These are phyloP conservation scores for Globisporangium radiosum DNA, from an alignment of 352 stramenopile species.

Conservation along the genomic window DNA sequence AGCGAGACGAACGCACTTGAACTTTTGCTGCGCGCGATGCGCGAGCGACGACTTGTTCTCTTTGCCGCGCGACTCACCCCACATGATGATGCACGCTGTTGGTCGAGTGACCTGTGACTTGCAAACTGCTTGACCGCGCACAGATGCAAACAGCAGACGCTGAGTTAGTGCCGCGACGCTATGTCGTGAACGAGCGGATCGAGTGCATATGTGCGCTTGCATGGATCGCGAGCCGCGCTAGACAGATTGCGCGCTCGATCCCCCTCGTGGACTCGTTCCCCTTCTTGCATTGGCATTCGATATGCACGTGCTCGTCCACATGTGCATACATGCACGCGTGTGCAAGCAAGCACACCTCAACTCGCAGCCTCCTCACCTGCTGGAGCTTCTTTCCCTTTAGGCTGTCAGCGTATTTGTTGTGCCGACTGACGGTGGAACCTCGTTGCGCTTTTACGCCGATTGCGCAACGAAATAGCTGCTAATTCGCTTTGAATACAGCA, in stretches of 20 bases:
- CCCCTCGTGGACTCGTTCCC: not conserved
- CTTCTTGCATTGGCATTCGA: not conserved
- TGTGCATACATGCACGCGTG: not conserved
- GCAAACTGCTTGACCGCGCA: not conserved
- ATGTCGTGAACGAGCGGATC: too few relatives aligned
- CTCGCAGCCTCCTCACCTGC: not conserved
- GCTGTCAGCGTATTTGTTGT: not conserved
- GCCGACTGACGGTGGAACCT: not conserved
- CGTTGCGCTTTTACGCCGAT: not conserved
- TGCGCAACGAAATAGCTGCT: not conserved
- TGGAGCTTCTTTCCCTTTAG: not conserved
- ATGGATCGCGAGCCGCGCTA: too few relatives aligned
- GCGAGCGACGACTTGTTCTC: constrained; percentile 85
- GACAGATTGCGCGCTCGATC: not conserved
- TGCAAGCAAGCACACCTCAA: too few relatives aligned
- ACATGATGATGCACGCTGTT: constrained; percentile 28
- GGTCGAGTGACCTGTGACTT: too few relatives aligned
- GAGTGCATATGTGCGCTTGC: too few relatives aligned
- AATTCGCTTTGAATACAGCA: not conserved
- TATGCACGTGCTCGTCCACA: not conserved
- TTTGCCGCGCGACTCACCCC: constrained; percentile 52
- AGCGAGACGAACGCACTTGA: constrained; percentile 54
- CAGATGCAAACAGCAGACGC: not conserved
- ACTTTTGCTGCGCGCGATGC: constrained; percentile 83
- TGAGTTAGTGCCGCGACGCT: too few relatives aligned